Evolutionary conservation across 1,284 basidiomycete species (phyloP), one percentile per base, ranked within the genome.

Genomic region (Peniophora sp.): DNA sequence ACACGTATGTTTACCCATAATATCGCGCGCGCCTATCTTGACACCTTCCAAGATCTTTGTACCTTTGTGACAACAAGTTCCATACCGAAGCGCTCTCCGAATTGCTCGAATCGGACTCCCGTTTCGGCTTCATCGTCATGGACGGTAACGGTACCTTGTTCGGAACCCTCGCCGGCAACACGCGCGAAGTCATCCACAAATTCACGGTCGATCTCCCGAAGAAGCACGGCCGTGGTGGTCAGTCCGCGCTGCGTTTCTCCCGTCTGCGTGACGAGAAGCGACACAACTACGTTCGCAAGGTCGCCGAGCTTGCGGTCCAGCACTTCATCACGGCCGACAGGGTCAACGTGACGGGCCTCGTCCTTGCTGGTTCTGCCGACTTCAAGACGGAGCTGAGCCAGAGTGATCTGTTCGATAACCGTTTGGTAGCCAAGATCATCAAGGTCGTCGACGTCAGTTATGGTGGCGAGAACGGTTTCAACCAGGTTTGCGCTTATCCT

Each of bases 141-240:
- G 95, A 96, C 66, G 95, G 94, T 72, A 96, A 95, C 67, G 94
- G 94, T 35, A 90, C 92, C 19, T 85, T 99, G 44, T 99, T 98
- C 60, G 97, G 97, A 57, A 93, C 91, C 2, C 83, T 99, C 46
- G 84, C 94, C 0, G 97, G 97, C 50, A 99, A 99, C 73, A 97
- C 97, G 19, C 91, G 97, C 59, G 95, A 97, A 57, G 83, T 99
- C 50, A 79, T 97, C 52, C 94, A 99, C 74, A 99, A 99, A 70
- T 97, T 99, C 73, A 94, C 89, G 35, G 97, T 99, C 65, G 97
- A 99, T 72, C 79, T 99, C 19, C 97, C 97, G 48, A 99, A 99
- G 78, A 99, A 99, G 79, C 97, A 99, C 70, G 94, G 94, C 61
- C 96, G 97, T 81, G 97, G 97, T 86, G 97, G 97, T 74, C 97